Conservation (phyloP, 83 land plant genomes). For the Picea mariana region DNA sequence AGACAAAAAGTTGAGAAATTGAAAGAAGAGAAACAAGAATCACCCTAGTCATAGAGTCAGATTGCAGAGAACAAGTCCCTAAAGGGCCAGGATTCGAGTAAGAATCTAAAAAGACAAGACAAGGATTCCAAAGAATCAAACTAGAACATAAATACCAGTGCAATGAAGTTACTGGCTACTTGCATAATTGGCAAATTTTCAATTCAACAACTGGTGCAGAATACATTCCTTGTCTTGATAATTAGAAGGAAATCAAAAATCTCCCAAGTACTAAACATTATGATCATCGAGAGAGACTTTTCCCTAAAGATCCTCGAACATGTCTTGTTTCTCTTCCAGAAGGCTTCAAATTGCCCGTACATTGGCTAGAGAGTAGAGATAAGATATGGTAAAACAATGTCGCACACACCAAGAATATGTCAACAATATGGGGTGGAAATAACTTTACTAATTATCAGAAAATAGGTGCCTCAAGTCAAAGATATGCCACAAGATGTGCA, state of each 20-base stretch:
- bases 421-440: too few relatives aligned
- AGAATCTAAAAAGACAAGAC: neutral
- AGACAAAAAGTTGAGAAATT: too few relatives aligned
- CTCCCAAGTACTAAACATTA: conserved; percentile 52
- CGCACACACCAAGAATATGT: conserved; percentile 51
- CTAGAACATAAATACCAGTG: neutral
- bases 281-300: conserved; percentile 87
- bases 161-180: neutral
- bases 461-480: too few relatives aligned
- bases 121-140: neutral
- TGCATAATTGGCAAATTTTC: conserved; percentile 66
- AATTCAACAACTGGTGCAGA: conserved; percentile 58
- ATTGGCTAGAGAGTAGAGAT: conserved; percentile 73
- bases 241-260: conserved; percentile 45
- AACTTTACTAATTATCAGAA: too few relatives aligned
- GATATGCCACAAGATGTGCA: too few relatives aligned
- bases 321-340: conserved; percentile 77
- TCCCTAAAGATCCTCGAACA: conserved; percentile 59
- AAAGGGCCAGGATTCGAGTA: neutral
- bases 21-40: conserved; percentile 7
- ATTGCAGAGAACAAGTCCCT: neutral
- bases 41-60: neutral
- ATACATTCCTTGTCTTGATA: conserved; percentile 87
- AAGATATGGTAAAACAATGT: conserved; percentile 95
- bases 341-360: conserved; percentile 47